These are phyloP conservation scores for Nelumbo lutea DNA, from an alignment of 164 flowering plant species.

Conservation along the genomic window DNA sequence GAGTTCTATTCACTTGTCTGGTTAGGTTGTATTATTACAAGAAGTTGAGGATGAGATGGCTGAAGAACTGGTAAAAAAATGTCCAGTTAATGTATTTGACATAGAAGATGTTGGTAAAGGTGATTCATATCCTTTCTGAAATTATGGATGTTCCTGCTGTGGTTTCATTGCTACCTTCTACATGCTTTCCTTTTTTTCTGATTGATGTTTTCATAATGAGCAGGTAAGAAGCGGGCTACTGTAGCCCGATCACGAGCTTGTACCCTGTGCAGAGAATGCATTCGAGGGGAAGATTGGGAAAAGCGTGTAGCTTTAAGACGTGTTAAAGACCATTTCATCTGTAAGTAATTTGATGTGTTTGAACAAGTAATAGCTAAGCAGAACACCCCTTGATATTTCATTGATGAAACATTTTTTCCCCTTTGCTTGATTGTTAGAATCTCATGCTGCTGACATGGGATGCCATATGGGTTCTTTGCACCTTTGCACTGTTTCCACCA, in stretches of 20 bases:
- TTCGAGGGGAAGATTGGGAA: constrained; percentile 62
- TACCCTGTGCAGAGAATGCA: constrained; percentile 88
- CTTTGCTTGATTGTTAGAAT: neutral
- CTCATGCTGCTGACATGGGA: neutral
- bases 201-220: constrained; percentile 6
- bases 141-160: neutral
- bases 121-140: constrained; percentile 19
- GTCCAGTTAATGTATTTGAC: constrained; percentile 85
- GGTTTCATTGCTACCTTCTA: neutral
- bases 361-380: neutral
- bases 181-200: neutral
- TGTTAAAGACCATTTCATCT: constrained; percentile 89
- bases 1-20: too few species aligned
- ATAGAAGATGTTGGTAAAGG: constrained; percentile 79
- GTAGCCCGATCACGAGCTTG: constrained; percentile 78
- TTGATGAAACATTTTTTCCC: neutral
- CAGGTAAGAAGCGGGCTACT: constrained; percentile 68
- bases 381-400: neutral
- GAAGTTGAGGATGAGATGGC: constrained; percentile 63
- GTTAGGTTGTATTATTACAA: constrained; percentile 65
- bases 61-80: constrained; percentile 56
- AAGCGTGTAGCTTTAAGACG: constrained; percentile 59
- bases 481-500: neutral
- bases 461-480: neutral
- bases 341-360: constrained; percentile 47